Evolutionary conservation across 108 stramenopile genomes (phyloP).

Genomic region (Nitzschia sp.): DNA sequence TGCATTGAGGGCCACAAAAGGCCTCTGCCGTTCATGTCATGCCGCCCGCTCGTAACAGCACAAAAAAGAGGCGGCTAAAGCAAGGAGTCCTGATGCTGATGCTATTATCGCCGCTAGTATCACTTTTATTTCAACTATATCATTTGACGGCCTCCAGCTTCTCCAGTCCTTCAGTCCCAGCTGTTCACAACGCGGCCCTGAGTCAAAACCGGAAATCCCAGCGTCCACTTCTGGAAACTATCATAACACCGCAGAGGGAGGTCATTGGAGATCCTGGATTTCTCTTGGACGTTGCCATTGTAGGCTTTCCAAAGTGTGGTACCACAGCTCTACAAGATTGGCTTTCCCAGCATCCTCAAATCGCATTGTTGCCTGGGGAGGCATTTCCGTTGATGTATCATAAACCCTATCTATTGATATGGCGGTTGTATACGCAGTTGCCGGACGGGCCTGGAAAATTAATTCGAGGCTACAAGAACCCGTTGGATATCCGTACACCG

Average conservation of each 20-base stretch:
- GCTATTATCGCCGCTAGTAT: background rate
- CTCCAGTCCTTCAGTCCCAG: background rate
- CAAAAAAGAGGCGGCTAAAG: background rate
- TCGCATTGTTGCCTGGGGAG: conserved; percentile 4
- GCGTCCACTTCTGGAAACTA: background rate
- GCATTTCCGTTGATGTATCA: conserved; percentile 11
- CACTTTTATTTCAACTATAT: background rate
- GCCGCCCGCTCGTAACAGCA: too few relatives aligned
- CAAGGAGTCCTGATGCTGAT: background rate
- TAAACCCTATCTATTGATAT: conserved; percentile 11
- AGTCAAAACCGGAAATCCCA: background rate
- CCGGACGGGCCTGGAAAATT: conserved; percentile 5
- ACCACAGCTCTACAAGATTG: conserved; percentile 43
- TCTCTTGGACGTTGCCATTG: conserved; percentile 62
- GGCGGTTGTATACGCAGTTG: conserved; percentile 4
- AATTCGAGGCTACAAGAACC: conserved; percentile 45
- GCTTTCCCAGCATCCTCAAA: conserved; percentile 10
- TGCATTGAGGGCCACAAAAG: too few relatives aligned
- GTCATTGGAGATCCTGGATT: conserved; percentile 32
- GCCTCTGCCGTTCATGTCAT: too few relatives aligned
- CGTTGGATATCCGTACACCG: conserved; percentile 28
- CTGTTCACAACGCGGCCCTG: background rate
- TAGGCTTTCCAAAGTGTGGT: conserved; percentile 74
- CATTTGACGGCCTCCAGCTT: background rate
- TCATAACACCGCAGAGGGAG: background rate